phyloP scores from a whole-genome alignment of 139 green algal genomes.

The Chlamydomonas asymmetrica region DNA sequence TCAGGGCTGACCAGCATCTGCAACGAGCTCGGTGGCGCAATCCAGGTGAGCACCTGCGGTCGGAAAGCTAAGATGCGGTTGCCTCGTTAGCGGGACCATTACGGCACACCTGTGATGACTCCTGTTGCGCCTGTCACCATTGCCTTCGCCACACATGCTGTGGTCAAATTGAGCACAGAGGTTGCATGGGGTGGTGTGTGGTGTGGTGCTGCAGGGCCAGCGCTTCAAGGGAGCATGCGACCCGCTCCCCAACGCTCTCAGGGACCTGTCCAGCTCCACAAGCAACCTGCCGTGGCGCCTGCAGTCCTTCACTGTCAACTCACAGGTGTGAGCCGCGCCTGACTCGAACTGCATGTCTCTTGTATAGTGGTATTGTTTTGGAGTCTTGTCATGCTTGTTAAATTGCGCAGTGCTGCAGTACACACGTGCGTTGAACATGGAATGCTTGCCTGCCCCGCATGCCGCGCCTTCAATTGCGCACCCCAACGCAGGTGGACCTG shows the following conservation, averaged over 20 bases:
- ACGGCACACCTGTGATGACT: too few relatives aligned
- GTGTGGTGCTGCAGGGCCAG: too few relatives aligned
- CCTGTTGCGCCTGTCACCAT: too few relatives aligned
- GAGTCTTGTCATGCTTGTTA: not conserved
- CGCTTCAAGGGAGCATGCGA: slow-evolving; percentile 26
- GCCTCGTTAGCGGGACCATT: too few relatives aligned
- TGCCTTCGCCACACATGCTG: too few relatives aligned
- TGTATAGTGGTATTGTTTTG: not conserved
- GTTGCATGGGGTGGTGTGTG: slow-evolving; percentile 31
- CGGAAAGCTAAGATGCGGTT: too few relatives aligned
- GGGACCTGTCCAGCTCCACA: not conserved
- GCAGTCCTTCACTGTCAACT: slow-evolving; percentile 40
- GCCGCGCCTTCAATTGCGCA: too few relatives aligned
- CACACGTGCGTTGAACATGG: not conserved
- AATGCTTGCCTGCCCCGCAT: not conserved
- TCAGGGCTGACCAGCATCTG: slow-evolving; percentile 38
- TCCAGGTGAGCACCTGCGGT: too few relatives aligned
- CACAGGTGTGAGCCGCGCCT: slow-evolving; percentile 10
- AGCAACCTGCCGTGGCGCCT: slow-evolving; percentile 35
- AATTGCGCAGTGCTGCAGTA: too few relatives aligned
- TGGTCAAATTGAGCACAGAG: not conserved
- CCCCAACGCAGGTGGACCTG: slow-evolving; percentile 43
- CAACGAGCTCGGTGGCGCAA: slow-evolving; percentile 28
- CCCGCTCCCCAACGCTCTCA: too few relatives aligned
- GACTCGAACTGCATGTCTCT: not conserved